Evolutionary conservation across 1,139 yeast genomes (phyloP).

Genomic region (Pichia sorboxylosa): DNA sequence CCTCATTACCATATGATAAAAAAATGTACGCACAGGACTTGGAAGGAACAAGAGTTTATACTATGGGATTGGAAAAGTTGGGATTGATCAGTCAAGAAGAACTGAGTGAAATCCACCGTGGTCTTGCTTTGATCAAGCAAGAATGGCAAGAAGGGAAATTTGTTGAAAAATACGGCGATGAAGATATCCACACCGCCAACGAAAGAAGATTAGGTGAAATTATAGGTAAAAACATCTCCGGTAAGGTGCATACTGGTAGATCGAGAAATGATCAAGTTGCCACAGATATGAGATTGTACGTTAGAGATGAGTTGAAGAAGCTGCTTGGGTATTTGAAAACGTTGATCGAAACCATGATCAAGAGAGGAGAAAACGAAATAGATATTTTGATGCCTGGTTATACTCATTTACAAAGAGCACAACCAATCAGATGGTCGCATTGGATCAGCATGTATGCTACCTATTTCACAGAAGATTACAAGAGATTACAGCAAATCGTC

Average conservation of each 20-base stretch:
- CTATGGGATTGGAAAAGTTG: conserved; percentile 70
- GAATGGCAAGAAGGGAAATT: conserved; percentile 78
- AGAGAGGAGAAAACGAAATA: conserved; percentile 75
- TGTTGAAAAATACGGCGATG: conserved; percentile 85
- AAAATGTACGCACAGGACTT: conserved; percentile 90
- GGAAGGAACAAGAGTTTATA: conserved; percentile 88
- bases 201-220: conserved; percentile 95
- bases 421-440: conserved; percentile 98
- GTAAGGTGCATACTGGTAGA: conserved; percentile 97
- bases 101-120: conserved; percentile 66
- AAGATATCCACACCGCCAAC: conserved; percentile 96
- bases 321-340: conserved; percentile 46
- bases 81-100: conserved; percentile 67
- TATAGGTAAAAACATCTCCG: conserved; percentile 86
- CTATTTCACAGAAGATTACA: conserved; percentile 80
- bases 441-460: conserved; percentile 95
- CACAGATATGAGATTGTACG: conserved; percentile 92
- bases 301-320: conserved; percentile 61
- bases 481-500: conserved; percentile 69
- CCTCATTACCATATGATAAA: conserved; percentile 91
- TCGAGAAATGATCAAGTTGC: conserved; percentile 98
- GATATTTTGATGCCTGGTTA: conserved; percentile 97
- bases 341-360: conserved; percentile 54
- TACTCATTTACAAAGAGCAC: conserved; percentile 97
- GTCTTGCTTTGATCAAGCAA: conserved; percentile 52